Percentiles rank a stretch among this genome's conserved stretches.
Evolutionary conservation across 176 grass and related monocot genomes (phyloP).

Genomic region (Oryza australiensis): DNA sequence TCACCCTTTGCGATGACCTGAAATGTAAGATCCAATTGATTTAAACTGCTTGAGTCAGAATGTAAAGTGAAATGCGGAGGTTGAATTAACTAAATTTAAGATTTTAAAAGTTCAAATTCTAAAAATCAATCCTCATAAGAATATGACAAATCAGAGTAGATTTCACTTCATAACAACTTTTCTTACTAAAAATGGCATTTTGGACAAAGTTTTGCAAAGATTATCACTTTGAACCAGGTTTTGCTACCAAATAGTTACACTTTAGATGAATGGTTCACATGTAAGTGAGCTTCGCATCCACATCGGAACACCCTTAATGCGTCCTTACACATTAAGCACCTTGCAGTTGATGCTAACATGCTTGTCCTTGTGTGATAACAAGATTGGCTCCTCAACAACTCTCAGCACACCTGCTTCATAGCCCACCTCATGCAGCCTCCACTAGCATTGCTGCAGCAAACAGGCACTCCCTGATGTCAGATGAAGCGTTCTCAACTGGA

Average conservation of each 20-base stretch:
- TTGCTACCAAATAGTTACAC: neutral
- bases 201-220: neutral
- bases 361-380: neutral
- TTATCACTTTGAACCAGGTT: neutral
- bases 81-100: conserved; percentile 14
- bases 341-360: neutral
- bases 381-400: neutral
- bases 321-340: neutral
- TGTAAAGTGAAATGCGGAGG: neutral
- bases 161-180: too few relatives aligned
- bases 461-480: neutral
- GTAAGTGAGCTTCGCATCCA: neutral
- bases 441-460: neutral
- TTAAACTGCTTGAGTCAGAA: conserved; percentile 16
- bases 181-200: neutral
- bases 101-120: neutral
- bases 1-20: conserved; percentile 99
- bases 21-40: conserved; percentile 30
- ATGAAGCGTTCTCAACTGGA: neutral
- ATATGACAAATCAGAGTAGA: too few relatives aligned
- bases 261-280: neutral
- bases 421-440: neutral
- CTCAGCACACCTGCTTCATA: neutral
- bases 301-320: neutral
- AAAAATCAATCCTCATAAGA: neutral